Conservation (phyloP, 441 rosid genomes). For the Jatropha podagrica region DNA sequence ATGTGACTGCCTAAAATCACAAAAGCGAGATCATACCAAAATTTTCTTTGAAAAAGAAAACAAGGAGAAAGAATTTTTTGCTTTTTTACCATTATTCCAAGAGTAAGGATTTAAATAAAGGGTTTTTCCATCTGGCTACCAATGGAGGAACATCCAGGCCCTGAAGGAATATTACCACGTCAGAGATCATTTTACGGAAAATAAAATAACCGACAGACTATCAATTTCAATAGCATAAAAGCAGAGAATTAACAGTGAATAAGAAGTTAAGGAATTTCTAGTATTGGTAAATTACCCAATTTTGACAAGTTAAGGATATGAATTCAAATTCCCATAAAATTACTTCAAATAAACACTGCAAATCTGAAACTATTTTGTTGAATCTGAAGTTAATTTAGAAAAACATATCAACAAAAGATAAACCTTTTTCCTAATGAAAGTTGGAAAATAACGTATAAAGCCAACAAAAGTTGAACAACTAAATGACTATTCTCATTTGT, state of each 20-base stretch:
- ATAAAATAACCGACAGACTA: no score
- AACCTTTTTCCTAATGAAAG: no score
- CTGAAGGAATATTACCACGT: conserved; percentile 33
- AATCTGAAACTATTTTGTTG: no score
- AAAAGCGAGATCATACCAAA: neutral
- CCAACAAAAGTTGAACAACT: no score
- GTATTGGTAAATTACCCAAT: neutral
- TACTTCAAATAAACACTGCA: neutral
- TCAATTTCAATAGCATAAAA: neutral
- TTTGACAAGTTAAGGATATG: neutral
- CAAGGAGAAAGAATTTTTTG: neutral
- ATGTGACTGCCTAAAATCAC: neutral
- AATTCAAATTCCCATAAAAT: neutral
- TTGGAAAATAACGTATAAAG: no score
- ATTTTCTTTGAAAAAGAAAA: neutral
- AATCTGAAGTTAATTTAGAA: no score
- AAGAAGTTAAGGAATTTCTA: neutral
- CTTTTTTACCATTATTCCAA: conserved; percentile 77
- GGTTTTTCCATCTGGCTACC: conserved; percentile 69
- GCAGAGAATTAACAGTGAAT: neutral
- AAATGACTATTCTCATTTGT: no score
- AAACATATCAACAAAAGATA: no score
- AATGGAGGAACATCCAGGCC: conserved; percentile 96
- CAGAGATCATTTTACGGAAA: no score
- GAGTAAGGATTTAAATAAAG: conserved; percentile 79